phyloP scores from a whole-genome alignment of 2,329 filamentous ascomycete genomes.

The Cladosporium sp. region DNA sequence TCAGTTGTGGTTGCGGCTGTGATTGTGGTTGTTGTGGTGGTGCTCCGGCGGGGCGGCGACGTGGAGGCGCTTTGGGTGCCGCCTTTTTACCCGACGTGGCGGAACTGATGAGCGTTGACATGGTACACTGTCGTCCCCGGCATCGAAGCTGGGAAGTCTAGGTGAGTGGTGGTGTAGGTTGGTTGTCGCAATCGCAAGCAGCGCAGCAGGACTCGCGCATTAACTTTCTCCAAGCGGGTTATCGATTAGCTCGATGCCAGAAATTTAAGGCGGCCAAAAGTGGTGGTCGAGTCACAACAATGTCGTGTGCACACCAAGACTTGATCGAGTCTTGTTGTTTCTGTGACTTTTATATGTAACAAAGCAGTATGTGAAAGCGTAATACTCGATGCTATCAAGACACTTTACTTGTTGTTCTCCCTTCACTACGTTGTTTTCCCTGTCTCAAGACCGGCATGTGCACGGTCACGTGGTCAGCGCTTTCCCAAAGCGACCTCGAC shows the following conservation, averaged over 20 bases:
- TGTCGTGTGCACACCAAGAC: too few relatives aligned
- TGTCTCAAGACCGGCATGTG: too few relatives aligned
- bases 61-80: constrained; percentile 43
- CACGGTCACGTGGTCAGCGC: too few relatives aligned
- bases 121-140: constrained; percentile 14
- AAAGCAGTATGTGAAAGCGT: too few relatives aligned
- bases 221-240: not conserved
- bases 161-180: not conserved
- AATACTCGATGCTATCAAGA: too few relatives aligned
- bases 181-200: not conserved
- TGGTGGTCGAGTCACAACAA: too few relatives aligned
- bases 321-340: too few relatives aligned
- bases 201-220: not conserved
- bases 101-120: constrained; percentile 50
- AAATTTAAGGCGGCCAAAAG: not conserved
- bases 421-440: too few relatives aligned
- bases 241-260: not conserved
- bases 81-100: constrained; percentile 48
- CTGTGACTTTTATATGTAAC: too few relatives aligned
- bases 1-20: constrained; percentile 15
- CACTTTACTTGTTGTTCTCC: too few relatives aligned
- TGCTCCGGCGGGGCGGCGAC: constrained; percentile 31
- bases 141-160: not conserved
- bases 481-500: too few relatives aligned
- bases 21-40: constrained; percentile 11